Conservation (phyloP, 352 stramenopile species). For the Phytophthora aleatoria region DNA sequence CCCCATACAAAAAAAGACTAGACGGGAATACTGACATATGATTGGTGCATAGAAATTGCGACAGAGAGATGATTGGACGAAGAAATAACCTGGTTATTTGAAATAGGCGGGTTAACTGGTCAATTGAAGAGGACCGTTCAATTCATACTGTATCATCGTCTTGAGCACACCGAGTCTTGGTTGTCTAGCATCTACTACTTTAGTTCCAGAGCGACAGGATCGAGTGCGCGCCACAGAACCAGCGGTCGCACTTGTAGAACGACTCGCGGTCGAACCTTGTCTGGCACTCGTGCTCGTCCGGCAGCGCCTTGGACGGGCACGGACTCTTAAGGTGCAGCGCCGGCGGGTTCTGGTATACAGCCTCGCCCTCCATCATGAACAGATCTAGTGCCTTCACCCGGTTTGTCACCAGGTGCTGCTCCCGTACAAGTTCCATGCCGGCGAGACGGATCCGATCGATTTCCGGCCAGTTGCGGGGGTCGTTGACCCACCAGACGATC, state of each 20-base stretch:
- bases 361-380: conserved; percentile 59
- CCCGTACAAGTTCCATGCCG: conserved; percentile 64
- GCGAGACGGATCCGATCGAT: conserved; percentile 64
- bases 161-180: no score
- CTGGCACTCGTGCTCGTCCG: conserved; percentile 48
- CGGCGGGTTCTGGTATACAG: conserved; percentile 50
- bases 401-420: conserved; percentile 62
- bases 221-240: conserved; percentile 70
- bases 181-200: conserved; percentile 16
- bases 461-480: conserved; percentile 49
- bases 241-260: conserved; percentile 76
- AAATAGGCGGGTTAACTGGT: not conserved
- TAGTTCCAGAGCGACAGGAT: conserved; percentile 36
- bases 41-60: conserved; percentile 5
- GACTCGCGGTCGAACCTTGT: conserved; percentile 53
- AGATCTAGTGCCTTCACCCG: conserved; percentile 60
- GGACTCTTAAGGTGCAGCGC: conserved; percentile 43
- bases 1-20: conserved; percentile 18
- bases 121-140: conserved; percentile 8
- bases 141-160: not conserved
- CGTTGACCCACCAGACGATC: conserved; percentile 54
- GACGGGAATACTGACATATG: not conserved
- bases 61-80: not conserved
- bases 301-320: conserved; percentile 64
- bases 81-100: conserved; percentile 1